phyloP scores from a whole-genome alignment of 495 filamentous ascomycete genomes.

The Neurospora sp. region DNA sequence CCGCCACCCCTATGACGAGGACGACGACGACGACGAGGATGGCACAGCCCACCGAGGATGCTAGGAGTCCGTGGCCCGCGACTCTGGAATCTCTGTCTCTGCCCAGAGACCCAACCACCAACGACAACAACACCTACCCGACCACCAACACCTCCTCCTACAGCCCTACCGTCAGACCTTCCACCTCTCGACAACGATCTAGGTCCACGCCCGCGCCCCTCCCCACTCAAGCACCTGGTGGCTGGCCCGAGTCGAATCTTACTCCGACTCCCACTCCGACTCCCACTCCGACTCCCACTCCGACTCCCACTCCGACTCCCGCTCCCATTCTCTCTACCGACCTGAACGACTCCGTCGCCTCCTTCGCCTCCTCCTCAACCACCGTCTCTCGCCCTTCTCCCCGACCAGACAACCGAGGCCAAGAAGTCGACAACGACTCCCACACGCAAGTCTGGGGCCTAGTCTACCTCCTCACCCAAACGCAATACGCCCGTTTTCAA shows the following conservation, averaged over 20 bases:
- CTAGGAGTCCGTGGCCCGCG: not conserved
- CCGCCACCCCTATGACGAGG: not conserved
- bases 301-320: not conserved
- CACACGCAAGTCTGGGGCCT: conserved; percentile 28
- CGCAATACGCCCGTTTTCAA: conserved; percentile 25
- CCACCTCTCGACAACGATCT: not conserved
- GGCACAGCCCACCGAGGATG: not conserved
- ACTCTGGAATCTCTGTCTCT: not conserved
- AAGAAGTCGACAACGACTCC: not conserved
- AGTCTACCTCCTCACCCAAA: conserved; percentile 23
- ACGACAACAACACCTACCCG: not conserved
- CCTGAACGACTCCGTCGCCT: not conserved
- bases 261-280: not conserved
- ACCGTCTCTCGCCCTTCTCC: not conserved
- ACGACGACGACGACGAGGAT: not conserved
- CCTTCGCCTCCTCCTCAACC: not conserved
- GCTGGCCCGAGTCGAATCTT: not conserved
- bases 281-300: not conserved
- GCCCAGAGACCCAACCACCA: not conserved
- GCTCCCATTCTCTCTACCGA: not conserved
- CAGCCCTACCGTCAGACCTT: not conserved
- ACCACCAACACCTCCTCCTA: too few species aligned
- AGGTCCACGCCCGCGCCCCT: not conserved
- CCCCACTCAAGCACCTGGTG: not conserved
- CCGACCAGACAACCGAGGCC: too few species aligned